Base-by-base conservation (phyloP, 2,329 filamentous ascomycete species). In the Zasmidium cellare region DNA sequence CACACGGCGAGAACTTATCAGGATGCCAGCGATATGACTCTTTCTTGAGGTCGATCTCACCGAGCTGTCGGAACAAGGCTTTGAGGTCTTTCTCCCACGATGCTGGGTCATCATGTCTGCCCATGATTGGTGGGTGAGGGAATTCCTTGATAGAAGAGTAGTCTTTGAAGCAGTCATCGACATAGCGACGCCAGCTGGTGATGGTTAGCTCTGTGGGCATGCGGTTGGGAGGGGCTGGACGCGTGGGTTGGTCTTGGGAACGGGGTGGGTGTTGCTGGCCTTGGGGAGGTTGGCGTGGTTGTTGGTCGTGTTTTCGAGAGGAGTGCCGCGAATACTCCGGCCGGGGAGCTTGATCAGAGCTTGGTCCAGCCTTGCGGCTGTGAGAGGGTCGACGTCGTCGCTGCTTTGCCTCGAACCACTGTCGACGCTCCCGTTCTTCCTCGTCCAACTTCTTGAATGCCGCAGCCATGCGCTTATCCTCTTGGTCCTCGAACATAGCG, bases 121-220 rank as follows among this genome's bases (percentile, higher is more conserved):
- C 24, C 9, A 14, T 12, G 11, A 44, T 35, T n/a, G 55, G 55
- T 3, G 55, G 55, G 25, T 28, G 45, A 6, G 55, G 55, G 45
- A 57, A 57, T 12, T 38, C 38, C 23, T 53, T 7, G 22, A 57
- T 53, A 11, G 19, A 25, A 19, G 50, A 48, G 50, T 57, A 57
- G 50, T 57, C 55, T 18, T 28, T 31, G 28, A 57, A 53, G 35
- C 50, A 48, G n/a, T 53, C n/a, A 20, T 57, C 31, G 12, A 50
- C 46, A 14, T 41, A 50, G 12, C 31, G 18, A 9, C 45, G 25
- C 55, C 55, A 57, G 18, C 24, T 38, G n/a, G 45, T 28, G 50
- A 57, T 20, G 23, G 47, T 46, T 16, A 44, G 46, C 20, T 20
- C 20, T 1, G 54, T 46, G 20, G 54, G 54, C 16, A 24, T 22